Evolutionary conservation across 1,284 basidiomycete species (phyloP), one percentile per base, ranked within the genome.

Genomic region (Moesziomyces antarcticus): DNA sequence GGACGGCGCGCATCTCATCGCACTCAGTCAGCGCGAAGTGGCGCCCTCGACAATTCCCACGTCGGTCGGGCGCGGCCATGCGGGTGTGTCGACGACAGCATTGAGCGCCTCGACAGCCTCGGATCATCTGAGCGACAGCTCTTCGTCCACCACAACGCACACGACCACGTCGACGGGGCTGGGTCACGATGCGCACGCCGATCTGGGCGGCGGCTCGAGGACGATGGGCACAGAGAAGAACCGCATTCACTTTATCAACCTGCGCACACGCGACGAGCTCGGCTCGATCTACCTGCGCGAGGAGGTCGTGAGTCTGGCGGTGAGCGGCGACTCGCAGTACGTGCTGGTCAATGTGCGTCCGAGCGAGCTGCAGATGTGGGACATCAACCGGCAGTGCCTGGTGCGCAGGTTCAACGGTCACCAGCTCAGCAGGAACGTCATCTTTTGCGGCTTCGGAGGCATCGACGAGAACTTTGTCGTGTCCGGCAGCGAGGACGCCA

Each of bases 371-470:
- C 91, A 93, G 77, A 85, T 97, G 68, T 93, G 92, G 90, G 91
- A 94, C 81, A 87, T 98, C 49, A 86, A 88, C 21, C 87, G 86
- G 24, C 85, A 86, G 5, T 89, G 51, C 56, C 86, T 94, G 70
- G 87, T 91, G 92, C 57, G 69, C 24, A 56, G 69, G 18, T 82
- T 71, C 50, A 66, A 65, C 11, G 81, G 81, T 2, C 81, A 81
- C 51, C 50, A 60, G 47, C 48, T 78, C 18, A 49, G 33, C 42
- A 52, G 24, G 92, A 94, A 78, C 84, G 90, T 97, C 68, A 92
- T 99, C 67, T 89, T 93, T 61, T 93, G 92, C 83, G 94, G 93
- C 81, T 98, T 98, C 84, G 97, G 95, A 25, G 95, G 95, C n/a
- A 87, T 91, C 33, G 91, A 93, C 79, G 91, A 91, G 66, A 92